Evolutionary conservation across 495 filamentous ascomycete species (phyloP).

Genomic region (Platismatia glauca): DNA sequence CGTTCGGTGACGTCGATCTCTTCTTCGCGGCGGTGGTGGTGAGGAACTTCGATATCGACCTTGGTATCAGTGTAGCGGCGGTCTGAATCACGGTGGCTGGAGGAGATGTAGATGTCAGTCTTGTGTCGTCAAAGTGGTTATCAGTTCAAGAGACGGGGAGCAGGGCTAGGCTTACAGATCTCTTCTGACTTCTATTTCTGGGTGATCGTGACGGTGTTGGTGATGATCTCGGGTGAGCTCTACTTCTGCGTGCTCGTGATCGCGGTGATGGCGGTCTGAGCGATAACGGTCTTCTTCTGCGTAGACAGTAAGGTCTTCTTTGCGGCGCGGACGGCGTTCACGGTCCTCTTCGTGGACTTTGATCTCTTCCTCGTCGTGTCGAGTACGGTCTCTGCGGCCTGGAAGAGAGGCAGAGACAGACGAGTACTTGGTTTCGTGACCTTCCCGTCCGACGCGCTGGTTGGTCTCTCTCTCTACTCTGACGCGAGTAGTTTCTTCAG

Average conservation of each 20-base stretch:
- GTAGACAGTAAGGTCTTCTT: constrained; percentile 43
- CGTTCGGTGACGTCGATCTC: constrained; percentile 77
- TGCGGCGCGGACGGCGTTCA: constrained; percentile 52
- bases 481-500: constrained; percentile 59
- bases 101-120: not conserved
- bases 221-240: constrained; percentile 34
- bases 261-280: constrained; percentile 13
- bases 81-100: constrained; percentile 28
- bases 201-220: constrained; percentile 25
- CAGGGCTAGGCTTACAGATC: constrained; percentile 40
- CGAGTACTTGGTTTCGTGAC: constrained; percentile 58
- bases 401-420: constrained; percentile 60
- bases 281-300: constrained; percentile 39
- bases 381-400: constrained; percentile 41
- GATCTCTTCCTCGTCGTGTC: constrained; percentile 74
- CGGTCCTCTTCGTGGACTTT: constrained; percentile 61
- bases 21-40: constrained; percentile 32
- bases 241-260: constrained; percentile 38
- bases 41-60: constrained; percentile 53
- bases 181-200: constrained; percentile 47
- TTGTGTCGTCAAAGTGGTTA: not conserved
- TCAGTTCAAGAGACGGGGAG: not conserved
- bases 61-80: constrained; percentile 49
- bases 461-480: constrained; percentile 85
- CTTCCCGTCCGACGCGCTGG: constrained; percentile 89